These are phyloP conservation scores for Diatrype stigma DNA, from an alignment of 2,329 filamentous ascomycete species.

Conservation along the genomic window DNA sequence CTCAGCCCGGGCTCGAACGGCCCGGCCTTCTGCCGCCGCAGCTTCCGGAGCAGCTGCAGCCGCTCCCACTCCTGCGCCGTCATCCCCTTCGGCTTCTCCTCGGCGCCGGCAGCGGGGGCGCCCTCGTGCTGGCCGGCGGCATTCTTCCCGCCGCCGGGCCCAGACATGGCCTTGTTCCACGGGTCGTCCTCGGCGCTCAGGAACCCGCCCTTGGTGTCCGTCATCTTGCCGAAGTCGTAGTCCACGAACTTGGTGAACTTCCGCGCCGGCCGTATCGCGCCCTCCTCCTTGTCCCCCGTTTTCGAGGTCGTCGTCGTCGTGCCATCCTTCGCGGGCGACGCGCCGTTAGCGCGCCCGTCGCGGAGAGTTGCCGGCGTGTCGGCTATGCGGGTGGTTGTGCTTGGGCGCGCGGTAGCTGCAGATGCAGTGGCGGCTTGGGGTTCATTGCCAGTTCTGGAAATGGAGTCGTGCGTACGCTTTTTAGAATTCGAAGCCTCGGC, in stretches of 20 bases:
- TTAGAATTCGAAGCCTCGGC: conserved; percentile 55
- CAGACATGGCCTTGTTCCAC: conserved; percentile 71
- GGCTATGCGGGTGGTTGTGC: background rate
- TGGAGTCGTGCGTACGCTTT: conserved; percentile 68
- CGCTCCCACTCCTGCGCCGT: conserved; percentile 88
- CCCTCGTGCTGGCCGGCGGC: conserved; percentile 29
- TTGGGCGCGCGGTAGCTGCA: no score
- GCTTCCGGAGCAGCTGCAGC: conserved; percentile 66
- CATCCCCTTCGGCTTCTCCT: conserved; percentile 80
- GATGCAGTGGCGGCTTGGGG: conserved; percentile 24
- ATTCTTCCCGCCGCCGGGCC: conserved; percentile 26
- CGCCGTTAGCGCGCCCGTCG: conserved; percentile 55
- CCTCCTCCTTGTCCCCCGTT: no score
- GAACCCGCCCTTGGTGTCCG: conserved; percentile 95
- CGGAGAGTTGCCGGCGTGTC: conserved; percentile 56
- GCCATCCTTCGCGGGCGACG: conserved; percentile 23
- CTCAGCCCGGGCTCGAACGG: conserved; percentile 89
- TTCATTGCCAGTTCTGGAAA: conserved; percentile 40
- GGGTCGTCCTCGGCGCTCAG: conserved; percentile 89
- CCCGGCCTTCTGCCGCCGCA: conserved; percentile 71
- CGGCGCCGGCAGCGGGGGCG: conserved; percentile 31
- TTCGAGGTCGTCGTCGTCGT: conserved; percentile 35
- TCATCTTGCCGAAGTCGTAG: conserved; percentile 98
- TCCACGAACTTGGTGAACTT: conserved; percentile 96
- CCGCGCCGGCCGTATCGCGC: conserved; percentile 65